Evolutionary conservation across 2,329 filamentous ascomycete species (phyloP), one percentile per base, ranked within the genome.

Genomic region (Chaetomiaceae sp.): DNA sequence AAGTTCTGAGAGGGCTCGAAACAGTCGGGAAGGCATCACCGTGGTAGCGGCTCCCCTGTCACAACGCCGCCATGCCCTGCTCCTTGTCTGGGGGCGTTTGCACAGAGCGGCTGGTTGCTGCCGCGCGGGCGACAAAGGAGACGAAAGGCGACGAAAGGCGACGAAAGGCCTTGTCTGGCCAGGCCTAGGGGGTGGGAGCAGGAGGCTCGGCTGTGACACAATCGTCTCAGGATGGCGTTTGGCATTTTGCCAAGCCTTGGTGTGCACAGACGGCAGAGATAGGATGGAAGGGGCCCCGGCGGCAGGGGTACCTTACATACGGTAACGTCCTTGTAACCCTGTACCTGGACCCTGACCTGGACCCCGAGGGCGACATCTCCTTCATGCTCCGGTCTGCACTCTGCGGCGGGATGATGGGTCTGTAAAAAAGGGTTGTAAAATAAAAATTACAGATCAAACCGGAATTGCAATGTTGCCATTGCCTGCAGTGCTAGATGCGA

Each of bases 221-320:
- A 63, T 57, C 68, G 75, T 78, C 75, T 78, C 74, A 62, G 73
- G 65, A 64, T 73, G 57, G 70, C 69, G 75, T 77, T 76, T 66
- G 67, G 64, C 63, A 64, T 66, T 59, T 64, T 56, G 62, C 64
- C 62, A 62, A 63, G 58, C 53, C 44, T 53, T 36, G 27, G n/a
- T 1, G 56, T 57, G 62, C 62, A 63, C 58, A 57, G 61, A 54
- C 60, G 23, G 53, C 42, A 25, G 33, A 52, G 51, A 54, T 57
- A 44, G 44, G 53, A 53, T 30, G 53, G 53, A 53, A 29, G 53
- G 51, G 47, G 41, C 18, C 36, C 33, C 43, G 43, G 50, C 44
- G 43, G 14, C 43, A 45, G 43, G 50, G 46, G 41, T 41, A 20
- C n/a, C n/a, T n/a, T n/a, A n/a, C n/a, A n/a, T n/a, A n/a, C n/a